Base-by-base conservation (phyloP, 352 stramenopile genomes). In the Aphanomyces euteiches region DNA sequence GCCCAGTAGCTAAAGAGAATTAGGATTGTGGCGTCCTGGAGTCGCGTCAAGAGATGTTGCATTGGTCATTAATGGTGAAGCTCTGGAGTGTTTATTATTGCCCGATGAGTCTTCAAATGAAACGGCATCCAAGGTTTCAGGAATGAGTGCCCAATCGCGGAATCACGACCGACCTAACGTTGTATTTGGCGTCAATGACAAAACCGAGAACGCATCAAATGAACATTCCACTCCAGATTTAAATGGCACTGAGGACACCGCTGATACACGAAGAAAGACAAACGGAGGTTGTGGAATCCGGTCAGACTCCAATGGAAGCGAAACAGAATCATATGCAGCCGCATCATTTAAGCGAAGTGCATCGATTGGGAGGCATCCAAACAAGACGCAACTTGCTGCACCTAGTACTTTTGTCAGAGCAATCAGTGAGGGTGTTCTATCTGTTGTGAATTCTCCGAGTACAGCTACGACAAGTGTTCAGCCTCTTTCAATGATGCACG, bases 1-100 rank as follows among this genome's bases (percentile, higher is more conserved):
- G 40, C 2, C 5, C 39, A 3, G 40, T 15, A 50, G 21, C 21
- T 7, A 10, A 13, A 69, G 47, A n/a, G 45, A 4, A 7, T 82
- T 90, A 76, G 87, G 85, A 10, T 75, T 92, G 17, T 95, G 85
- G 87, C 80, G 88, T 3, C 85, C 85, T 8, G 87, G 87, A 6
- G 82, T 92, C 0, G 77, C 87, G n/a, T 89, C 85, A 3, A 77
- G 86, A 13, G 81, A 87, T 37, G 84, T 70, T 40, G 90, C 86
- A 6, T 65, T 95, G 1, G 88, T 95, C 6, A 90, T 95, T 40
- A 93, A 94, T 19, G 86, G 86, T 13, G 83, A 93, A 50, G 84
- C 88, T 5, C 75, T 95, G n/a, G 88, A 95, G 45, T 77, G 85
- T 12, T 69, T 95, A 8, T 75, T 95, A 4, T 67, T 77, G 1